Evolutionary conservation across 208 protist genomes (phyloP).

Genomic region (Acanthamoeba polyphaga): DNA sequence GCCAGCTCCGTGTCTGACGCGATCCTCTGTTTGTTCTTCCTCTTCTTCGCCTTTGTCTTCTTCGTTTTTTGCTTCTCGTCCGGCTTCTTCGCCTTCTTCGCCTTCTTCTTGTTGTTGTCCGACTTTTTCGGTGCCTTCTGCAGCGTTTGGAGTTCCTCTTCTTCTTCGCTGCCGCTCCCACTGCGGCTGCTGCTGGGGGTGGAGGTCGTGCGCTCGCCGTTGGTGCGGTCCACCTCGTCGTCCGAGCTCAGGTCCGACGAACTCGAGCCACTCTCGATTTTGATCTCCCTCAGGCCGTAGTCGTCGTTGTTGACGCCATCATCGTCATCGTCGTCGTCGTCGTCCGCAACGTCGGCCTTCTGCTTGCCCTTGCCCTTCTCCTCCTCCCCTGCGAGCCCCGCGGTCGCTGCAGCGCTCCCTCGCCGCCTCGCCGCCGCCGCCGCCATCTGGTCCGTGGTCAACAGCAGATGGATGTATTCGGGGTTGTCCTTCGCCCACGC

Average conservation of each 20-base stretch:
- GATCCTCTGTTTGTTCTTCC: not conserved
- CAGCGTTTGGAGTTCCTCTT: not conserved
- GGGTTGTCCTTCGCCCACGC: not conserved
- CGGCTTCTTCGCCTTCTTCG: not conserved
- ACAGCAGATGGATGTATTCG: constrained; percentile 23
- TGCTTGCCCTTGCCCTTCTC: not conserved
- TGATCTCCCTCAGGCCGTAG: not conserved
- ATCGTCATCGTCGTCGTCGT: not conserved
- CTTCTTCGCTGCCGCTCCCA: not conserved
- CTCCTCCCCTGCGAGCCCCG: not conserved
- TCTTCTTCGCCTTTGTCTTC: constrained; percentile 11
- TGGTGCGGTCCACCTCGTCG: too few species aligned
- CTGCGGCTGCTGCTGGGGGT: not conserved
- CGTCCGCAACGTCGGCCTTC: not conserved
- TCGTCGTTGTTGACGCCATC: too few species aligned
- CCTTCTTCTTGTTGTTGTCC: not conserved
- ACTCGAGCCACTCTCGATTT: not conserved
- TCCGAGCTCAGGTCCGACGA: too few species aligned
- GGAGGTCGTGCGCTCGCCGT: too few species aligned
- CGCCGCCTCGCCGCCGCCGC: not conserved
- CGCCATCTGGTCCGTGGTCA: not conserved
- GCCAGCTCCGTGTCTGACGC: too few species aligned
- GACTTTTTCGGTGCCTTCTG: not conserved
- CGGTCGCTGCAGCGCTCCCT: not conserved
- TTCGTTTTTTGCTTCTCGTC: constrained; percentile 18